phyloP scores from a whole-genome alignment of 352 stramenopile species.

The Peronosclerospora sorghi region DNA sequence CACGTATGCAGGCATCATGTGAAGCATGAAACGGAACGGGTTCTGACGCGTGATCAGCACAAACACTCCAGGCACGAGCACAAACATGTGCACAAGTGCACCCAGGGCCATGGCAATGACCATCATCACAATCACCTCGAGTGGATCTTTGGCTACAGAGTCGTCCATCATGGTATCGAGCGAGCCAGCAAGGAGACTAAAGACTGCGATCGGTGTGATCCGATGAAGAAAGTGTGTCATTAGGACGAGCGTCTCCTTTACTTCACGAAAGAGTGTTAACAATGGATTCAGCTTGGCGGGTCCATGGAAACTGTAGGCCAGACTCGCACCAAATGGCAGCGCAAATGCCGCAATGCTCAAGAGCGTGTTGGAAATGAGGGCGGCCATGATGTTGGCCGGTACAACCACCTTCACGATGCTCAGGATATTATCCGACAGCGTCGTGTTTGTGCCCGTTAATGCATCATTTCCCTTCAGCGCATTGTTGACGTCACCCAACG shows the following conservation, averaged over 20 bases:
- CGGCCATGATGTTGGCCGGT: constrained; percentile 59
- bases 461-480: constrained; percentile 37
- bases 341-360: constrained; percentile 65
- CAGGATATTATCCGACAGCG: constrained; percentile 56
- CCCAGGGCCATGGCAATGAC: constrained; percentile 28
- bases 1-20: constrained; percentile 60
- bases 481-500: constrained; percentile 44
- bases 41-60: constrained; percentile 47
- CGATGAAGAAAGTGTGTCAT: constrained; percentile 65
- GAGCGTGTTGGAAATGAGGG: constrained; percentile 55
- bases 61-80: constrained; percentile 53
- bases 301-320: constrained; percentile 62
- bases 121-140: constrained; percentile 34
- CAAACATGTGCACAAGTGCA: constrained; percentile 47
- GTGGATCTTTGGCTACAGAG: constrained; percentile 29
- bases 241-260: constrained; percentile 68
- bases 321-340: constrained; percentile 44
- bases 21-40: constrained; percentile 59
- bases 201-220: constrained; percentile 62
- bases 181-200: constrained; percentile 57
- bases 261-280: constrained; percentile 64
- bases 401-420: constrained; percentile 48
- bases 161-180: constrained; percentile 35
- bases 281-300: constrained; percentile 62
- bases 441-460: constrained; percentile 25